phyloP scores from a whole-genome alignment of 139 green algal species.

The Desmodesmus armatus region DNA sequence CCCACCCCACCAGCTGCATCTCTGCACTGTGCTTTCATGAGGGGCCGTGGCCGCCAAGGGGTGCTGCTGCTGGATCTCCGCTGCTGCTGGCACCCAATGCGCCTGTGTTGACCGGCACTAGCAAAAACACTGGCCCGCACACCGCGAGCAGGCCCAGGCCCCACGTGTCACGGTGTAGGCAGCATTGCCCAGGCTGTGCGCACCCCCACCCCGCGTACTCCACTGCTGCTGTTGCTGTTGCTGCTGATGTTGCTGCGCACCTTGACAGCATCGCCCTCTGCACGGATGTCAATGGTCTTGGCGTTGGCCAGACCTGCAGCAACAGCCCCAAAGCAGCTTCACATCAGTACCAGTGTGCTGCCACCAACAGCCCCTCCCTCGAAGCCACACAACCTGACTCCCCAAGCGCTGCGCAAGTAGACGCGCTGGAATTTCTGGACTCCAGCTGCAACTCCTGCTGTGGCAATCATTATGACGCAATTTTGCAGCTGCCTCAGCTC shows the following conservation, averaged over 20 bases:
- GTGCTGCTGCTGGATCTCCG: background rate
- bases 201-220: background rate
- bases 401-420: too few species aligned
- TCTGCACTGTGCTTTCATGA: too few species aligned
- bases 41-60: too few species aligned
- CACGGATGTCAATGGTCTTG: conserved; percentile 65
- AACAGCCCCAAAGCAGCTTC: background rate
- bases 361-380: too few species aligned
- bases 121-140: background rate
- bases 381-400: too few species aligned
- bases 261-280: conserved; percentile 38
- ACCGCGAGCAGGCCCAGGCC: background rate
- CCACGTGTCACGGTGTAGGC: background rate
- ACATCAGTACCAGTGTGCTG: background rate
- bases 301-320: conserved; percentile 67
- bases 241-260: background rate
- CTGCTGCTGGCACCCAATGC: background rate
- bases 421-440: background rate
- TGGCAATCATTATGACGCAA: background rate
- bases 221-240: background rate
- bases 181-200: background rate
- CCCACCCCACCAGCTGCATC: too few species aligned
- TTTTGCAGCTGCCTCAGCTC: background rate
- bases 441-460: background rate
- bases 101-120: background rate